phyloP scores from a whole-genome alignment of 2,329 filamentous ascomycete species.

The Colletotrichum cuscutae region DNA sequence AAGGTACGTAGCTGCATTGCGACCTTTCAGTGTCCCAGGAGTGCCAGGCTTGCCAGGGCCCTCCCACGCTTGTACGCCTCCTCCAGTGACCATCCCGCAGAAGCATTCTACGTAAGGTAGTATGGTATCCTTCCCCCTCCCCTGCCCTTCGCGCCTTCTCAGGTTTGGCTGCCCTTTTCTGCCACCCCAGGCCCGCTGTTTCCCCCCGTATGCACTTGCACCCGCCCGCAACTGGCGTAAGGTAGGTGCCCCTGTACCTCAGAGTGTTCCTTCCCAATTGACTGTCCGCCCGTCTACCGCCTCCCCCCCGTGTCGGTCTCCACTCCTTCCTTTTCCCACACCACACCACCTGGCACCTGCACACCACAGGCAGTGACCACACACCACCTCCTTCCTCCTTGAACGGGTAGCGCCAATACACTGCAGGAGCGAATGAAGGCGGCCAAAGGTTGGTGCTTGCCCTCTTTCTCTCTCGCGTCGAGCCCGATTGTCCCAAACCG shows the following conservation, averaged over 20 bases:
- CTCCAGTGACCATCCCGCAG: neutral
- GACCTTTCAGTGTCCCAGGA: neutral
- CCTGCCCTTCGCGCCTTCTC: no score
- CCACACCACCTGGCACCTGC: neutral
- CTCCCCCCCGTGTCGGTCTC: neutral
- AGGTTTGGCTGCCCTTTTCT: neutral
- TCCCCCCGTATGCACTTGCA: neutral
- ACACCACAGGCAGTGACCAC: neutral
- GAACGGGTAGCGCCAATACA: conserved; percentile 19
- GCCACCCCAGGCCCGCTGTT: neutral
- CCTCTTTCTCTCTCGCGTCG: conserved; percentile 29
- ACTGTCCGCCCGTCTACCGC: neutral
- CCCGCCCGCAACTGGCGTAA: neutral
- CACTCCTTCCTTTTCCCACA: neutral
- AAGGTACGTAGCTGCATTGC: neutral
- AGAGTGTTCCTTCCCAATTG: neutral
- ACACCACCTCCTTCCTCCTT: conserved; percentile 18
- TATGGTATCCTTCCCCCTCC: neutral
- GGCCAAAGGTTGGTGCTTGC: conserved; percentile 25
- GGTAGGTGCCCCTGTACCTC: neutral
- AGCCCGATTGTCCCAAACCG: conserved; percentile 31
- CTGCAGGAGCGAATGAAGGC: conserved; percentile 19
- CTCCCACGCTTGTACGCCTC: neutral
- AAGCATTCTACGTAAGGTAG: neutral
- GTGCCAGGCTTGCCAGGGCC: neutral